Evolutionary conservation across 495 filamentous ascomycete genomes (phyloP).

Genomic region (Penicillium paxilli): DNA sequence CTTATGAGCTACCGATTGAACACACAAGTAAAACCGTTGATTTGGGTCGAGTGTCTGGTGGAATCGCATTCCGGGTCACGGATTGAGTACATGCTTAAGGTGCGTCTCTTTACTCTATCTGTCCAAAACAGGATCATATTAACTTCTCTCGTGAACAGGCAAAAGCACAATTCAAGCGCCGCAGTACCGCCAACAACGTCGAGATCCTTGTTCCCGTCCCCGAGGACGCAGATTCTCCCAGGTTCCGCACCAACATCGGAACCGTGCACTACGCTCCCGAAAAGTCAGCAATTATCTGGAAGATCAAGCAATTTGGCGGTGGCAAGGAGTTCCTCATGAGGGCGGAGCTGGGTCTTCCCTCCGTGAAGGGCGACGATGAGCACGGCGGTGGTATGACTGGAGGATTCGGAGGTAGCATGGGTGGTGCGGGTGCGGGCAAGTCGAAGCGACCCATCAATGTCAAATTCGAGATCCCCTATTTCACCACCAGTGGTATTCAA

Average conservation of each 20-base stretch:
- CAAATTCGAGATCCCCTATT: conserved; percentile 99
- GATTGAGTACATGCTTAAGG: conserved; percentile 98
- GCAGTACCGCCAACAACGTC: conserved; percentile 97
- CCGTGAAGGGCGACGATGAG: conserved; percentile 95
- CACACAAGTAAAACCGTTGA: conserved; percentile 96
- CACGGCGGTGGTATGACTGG: conserved; percentile 95
- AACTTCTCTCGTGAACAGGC: conserved; percentile 50
- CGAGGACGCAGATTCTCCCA: conserved; percentile 93
- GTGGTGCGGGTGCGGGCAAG: conserved; percentile 67
- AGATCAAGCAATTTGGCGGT: conserved; percentile 99
- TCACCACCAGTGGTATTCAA: conserved; percentile 97
- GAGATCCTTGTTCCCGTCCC: conserved; percentile 97
- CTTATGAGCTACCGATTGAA: conserved; percentile 99
- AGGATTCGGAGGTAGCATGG: conserved; percentile 95
- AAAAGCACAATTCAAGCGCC: conserved; percentile 96
- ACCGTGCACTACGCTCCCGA: conserved; percentile 98
- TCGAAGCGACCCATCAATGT: conserved; percentile 95
- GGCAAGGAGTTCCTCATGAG: conserved; percentile 99
- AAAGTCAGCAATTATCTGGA: conserved; percentile 97
- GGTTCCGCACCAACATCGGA: conserved; percentile 97
- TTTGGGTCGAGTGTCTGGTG: conserved; percentile 98
- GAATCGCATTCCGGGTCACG: conserved; percentile 91
- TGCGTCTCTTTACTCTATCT: conserved; percentile 18
- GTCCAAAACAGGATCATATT: neutral
- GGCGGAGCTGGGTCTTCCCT: conserved; percentile 92